Base-by-base conservation (phyloP, 2,329 filamentous ascomycete species). In the Aureobasidium sp. region DNA sequence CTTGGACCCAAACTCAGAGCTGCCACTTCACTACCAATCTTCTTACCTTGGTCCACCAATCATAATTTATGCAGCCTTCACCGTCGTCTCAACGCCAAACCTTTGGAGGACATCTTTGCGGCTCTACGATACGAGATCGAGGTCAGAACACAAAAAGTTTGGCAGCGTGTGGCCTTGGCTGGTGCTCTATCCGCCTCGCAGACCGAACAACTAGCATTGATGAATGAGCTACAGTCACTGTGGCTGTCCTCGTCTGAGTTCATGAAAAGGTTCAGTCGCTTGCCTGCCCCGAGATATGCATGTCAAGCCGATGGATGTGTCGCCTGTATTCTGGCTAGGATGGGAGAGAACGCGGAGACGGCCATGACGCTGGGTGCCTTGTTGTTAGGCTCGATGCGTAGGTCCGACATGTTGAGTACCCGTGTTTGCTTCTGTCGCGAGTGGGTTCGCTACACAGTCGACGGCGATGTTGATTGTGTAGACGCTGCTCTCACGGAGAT, bases 401-500 rank as follows among this genome's bases (percentile, higher is more conserved):
- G 29, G 62, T 12, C 47, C 0, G 62, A 37, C 59, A 67, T 45
- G 59, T 62, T 58, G 44, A 69, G 67, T 52, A 68, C 67, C 49
- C 60, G 69, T n/a, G 63, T 69, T 4, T 22, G 45, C 35, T 70
- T 62, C 52, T 67, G 67, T 44, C 63, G 67, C 37, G 53, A 63
- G 35, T 68, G 64, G 65, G 40, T 66, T 39, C 58, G 56, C 22
- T 61, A 59, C 4, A 44, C 48, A 19, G 57, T 65, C 5, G 60
- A 56, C 9, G 49, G 63, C 33, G 65, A 59, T 15, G 54, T 62
- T 12, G 59, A 63, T 14, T 52, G 62, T 35, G 54, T 48, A 12
- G 54, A 58, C 2, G 29, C 54, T 24, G 54, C 54, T n/a, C 42
- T 58, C 4, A 15, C 31, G 22, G 42, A 54, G 9, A 57, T 62